Base-by-base conservation (phyloP, 2,329 filamentous ascomycete genomes). In the Bipolaris cookei region DNA sequence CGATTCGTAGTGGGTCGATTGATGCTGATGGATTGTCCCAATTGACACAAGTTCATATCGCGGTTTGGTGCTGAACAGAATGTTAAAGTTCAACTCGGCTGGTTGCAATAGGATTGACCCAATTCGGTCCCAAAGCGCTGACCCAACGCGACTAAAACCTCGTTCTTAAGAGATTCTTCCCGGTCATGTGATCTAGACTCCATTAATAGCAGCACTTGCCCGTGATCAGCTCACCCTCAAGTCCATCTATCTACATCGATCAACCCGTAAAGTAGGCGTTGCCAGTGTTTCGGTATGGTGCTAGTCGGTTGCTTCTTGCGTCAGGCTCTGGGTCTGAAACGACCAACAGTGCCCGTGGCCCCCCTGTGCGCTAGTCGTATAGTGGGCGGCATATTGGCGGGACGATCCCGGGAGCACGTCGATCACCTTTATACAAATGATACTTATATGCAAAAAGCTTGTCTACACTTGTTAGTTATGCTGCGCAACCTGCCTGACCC, bases 281-380 rank as follows among this genome's bases (percentile, higher is more conserved):
- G 37, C 50, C 43, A 30, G 42, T 53, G 49, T 57, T 54, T 48
- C 37, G 38, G 30, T 39, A 54, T 48, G 8, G 13, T 42, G 42
- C 14, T 25, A 38, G 20, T 25, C 43, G 23, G 21, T 54, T 57
- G 43, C 43, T 48, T 53, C 34, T 54, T 43, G 50, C 44, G 38
- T 43, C 50, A 54, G 25, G 44, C 20, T 44, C 28, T 20, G 38
- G n/a, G 50, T 38, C 43, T 54, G 54, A 57, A 57, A 57, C 54
- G 35, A 16, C 49, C 37, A 37, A 47, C n/a, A 30, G 13, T 14
- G 49, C 6, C 38, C 48, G 30, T 21, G 54, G 41, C 20, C 30
- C 38, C 28, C 28, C 42, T 30, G 28, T 30, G 38, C 18, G 20
- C n/a, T 23, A 56, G 32, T 42, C n/a, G 51, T 20, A 44, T 52